Percentiles rank a stretch among this genome's conserved stretches.
Evolutionary conservation across 2,329 filamentous ascomycete genomes (phyloP).

Genomic region (Paraphoma chrysanthemicola): DNA sequence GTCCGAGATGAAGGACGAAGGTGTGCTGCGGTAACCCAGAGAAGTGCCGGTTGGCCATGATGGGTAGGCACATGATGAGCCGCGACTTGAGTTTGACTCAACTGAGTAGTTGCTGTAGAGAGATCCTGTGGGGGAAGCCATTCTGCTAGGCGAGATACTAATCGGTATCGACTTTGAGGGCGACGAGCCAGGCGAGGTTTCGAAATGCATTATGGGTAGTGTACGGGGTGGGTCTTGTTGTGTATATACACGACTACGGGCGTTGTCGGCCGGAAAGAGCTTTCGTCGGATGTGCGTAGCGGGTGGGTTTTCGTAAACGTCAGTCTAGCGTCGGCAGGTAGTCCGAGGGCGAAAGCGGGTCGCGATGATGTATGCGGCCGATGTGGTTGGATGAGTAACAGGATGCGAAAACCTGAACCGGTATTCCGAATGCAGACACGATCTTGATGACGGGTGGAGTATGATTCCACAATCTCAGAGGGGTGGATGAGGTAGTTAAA

Average conservation of each 20-base stretch:
- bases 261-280: slow-evolving; percentile 27
- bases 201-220: slow-evolving; percentile 43
- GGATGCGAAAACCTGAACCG: slow-evolving; percentile 22
- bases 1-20: slow-evolving; percentile 52
- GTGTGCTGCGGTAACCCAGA: slow-evolving; percentile 45
- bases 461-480: slow-evolving; percentile 13
- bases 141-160: slow-evolving; percentile 42
- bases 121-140: slow-evolving; percentile 45
- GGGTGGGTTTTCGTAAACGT: slow-evolving; percentile 16
- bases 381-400: slow-evolving; percentile 22
- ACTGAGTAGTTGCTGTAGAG: slow-evolving; percentile 46
- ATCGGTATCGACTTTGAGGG: slow-evolving; percentile 49
- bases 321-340: slow-evolving; percentile 32
- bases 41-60: slow-evolving; percentile 49
- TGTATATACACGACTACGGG: slow-evolving; percentile 34
- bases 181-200: slow-evolving; percentile 44
- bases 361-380: slow-evolving; percentile 35
- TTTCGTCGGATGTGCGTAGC: slow-evolving; percentile 10
- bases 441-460: slow-evolving; percentile 1
- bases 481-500: slow-evolving; percentile 10
- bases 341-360: slow-evolving; percentile 35
- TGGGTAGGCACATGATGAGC: slow-evolving; percentile 49
- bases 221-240: slow-evolving; percentile 31
- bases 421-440: slow-evolving; percentile 13
- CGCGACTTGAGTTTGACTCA: slow-evolving; percentile 35